Base-by-base conservation (phyloP, 805 yeast genomes). In the Starmerella ratchasimensis region DNA sequence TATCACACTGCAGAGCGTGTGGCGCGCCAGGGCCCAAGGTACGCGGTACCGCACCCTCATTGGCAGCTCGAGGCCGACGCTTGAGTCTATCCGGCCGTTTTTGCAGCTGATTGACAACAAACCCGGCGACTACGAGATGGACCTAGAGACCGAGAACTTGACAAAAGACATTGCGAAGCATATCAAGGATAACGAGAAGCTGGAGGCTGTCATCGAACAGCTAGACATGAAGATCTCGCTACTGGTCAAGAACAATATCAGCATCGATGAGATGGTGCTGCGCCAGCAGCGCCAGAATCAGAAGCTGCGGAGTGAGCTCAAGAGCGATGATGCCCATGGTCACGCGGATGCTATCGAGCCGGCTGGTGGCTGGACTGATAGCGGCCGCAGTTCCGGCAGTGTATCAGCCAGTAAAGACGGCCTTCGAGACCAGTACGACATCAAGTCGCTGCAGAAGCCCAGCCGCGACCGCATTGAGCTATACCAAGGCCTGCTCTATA, bases 201-300 rank as follows among this genome's bases (percentile, higher is more conserved):
- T 82, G 48, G 93, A 86, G 57, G 69, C 68, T 36, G 76, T 74
- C 41, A 72, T 86, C 40, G 78, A 79, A 43, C 77, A 79, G 49
- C 64, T 84, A 43, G 83, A 83, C 46, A 71, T 79, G 43, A 84
- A 84, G 53, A 70, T 81, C 42, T 78, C 82, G 5, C 61, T 84
- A 31, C 61, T 90, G 30, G 81, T 78, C 46, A 80, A 76, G 52
- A 83, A 80, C 59, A 79, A 78, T 51, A 76, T 83, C 42, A 68
- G 86, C 1, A 56, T 84, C 16, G 90, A 80, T 47, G 90, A 81
- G 44, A 63, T 81, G 5, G 40, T 44, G 10, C 34, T 42, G 22
- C 46, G 21, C 37, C 41, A 45, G 21, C 45, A 44, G 41, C 21
- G 51, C 39, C 15, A 53, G 27, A 34, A 44, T 27, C 39, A 31